Evolutionary conservation across 1,284 basidiomycete genomes (phyloP), one percentile per base, ranked within the genome.

Genomic region (Waitea zeae): DNA sequence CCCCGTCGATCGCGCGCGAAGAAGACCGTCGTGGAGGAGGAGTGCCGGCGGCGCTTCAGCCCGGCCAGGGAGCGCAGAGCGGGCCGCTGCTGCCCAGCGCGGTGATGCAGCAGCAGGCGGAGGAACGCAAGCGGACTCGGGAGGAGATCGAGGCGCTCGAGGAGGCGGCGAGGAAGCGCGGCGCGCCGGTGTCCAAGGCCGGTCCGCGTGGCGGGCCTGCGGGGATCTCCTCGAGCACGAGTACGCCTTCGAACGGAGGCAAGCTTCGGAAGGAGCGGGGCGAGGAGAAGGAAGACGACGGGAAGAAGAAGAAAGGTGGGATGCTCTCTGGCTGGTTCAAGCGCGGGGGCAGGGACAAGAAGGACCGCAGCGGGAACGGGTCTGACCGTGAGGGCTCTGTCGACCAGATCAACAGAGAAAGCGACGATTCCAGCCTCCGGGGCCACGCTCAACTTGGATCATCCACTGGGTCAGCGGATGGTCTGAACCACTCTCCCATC

Each of bases 321-420:
- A 60, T 87, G 29, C 75, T 92, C 43, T 64, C 74, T 18, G 67
- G 72, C 0, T 46, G 92, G 31, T 92, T 92, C 49, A 81, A 76
- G 53, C 81, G 84, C 50, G 86, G 87, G 57, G 67, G 70, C 36
- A 84, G 81, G 50, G 70, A 70, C 27, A 70, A 67, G 46, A 59
- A 56, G 14, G 57, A 35, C 38, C 66, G 52, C 45, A 48, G 45
- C 17, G 48, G 48, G 29, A 36, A 44, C 36, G 36, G 33, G 33
- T 56, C 68, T 17, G 49, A 50, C 15, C 72, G 70, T 1, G 66
- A 67, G 33, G 71, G 73, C 18, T 70, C 70, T 13, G 62, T 59
- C 34, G 52, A 61, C 27, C 67, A 71, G 13, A 59, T n/a, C n/a
- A n/a, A n/a, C n/a, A n/a, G n/a, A n/a, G n/a, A n/a, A n/a, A n/a